Conservation (phyloP, 2,329 filamentous ascomycete genomes). For the Clonostachys rosea region DNA sequence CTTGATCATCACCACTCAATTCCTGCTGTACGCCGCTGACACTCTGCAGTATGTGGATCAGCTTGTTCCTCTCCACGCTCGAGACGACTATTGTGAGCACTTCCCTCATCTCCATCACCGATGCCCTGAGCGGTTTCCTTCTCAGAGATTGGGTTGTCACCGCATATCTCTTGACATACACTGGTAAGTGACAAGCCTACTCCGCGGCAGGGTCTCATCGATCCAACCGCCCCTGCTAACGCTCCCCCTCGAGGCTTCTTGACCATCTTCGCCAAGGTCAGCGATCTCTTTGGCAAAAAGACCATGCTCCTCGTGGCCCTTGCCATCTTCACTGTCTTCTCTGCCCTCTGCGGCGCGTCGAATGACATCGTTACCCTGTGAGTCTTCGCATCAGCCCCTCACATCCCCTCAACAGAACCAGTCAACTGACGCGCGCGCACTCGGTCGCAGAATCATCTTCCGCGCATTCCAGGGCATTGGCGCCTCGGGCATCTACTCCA, state of each 20-base stretch:
- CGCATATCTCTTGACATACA: constrained; percentile 42
- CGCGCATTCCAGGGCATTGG: constrained; percentile 37
- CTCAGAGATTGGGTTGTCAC: constrained; percentile 40
- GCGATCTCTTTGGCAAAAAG: constrained; percentile 36
- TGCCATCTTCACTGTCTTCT: constrained; percentile 31
- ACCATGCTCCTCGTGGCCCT: constrained; percentile 25
- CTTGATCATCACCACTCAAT: background rate
- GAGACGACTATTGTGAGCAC: constrained; percentile 49
- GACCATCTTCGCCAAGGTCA: constrained; percentile 32
- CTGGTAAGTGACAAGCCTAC: constrained; percentile 19
- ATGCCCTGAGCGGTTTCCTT: constrained; percentile 26
- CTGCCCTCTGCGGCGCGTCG: constrained; percentile 29
- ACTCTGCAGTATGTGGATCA: constrained; percentile 3
- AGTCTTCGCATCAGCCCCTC: constrained; percentile 18
- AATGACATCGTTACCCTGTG: constrained; percentile 22
- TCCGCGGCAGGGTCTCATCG: background rate
- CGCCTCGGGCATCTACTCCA: constrained; percentile 38
- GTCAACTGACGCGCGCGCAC: too few species aligned
- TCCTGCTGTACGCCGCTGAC: background rate
- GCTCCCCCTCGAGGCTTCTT: constrained; percentile 24
- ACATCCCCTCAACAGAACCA: too few species aligned
- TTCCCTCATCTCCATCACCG: constrained; percentile 37
- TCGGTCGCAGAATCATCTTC: background rate
- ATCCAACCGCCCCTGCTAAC: background rate
- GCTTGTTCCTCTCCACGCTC: constrained; percentile 35